A percentile compares a stretch with the other conserved stretches of the same genome.
phyloP scores from a whole-genome alignment of 73 alveolate species.

The Urostyla sp. region DNA sequence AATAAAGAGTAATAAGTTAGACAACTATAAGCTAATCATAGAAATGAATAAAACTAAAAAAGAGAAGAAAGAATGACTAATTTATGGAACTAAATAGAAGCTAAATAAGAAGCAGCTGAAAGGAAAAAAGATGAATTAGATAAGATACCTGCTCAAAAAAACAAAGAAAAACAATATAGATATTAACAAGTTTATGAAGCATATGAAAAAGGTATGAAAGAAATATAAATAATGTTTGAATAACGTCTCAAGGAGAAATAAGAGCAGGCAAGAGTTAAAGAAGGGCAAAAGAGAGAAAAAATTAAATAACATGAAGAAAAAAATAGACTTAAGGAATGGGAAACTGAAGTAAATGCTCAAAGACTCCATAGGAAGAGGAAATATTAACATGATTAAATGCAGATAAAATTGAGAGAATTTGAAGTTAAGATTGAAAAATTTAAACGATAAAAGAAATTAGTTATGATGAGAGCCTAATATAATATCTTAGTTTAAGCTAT shows the following conservation, averaged over 20 bases:
- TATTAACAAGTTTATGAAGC: conserved; percentile 14
- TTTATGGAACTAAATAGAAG: no score
- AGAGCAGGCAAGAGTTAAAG: not conserved
- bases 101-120: not conserved
- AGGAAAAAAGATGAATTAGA: not conserved
- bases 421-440: not conserved
- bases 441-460: not conserved
- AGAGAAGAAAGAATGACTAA: no score
- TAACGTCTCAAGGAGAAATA: conserved; percentile 4
- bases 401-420: not conserved
- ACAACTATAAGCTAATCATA: no score
- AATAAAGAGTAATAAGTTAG: no score
- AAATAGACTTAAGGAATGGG: conserved; percentile 33
- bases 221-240: conserved; percentile 7
- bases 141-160: not conserved
- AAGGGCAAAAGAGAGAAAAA: not conserved
- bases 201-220: conserved; percentile 18
- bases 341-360: not conserved
- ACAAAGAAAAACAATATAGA: not conserved
- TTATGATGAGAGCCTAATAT: not conserved
- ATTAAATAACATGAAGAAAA: not conserved
- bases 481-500: conserved; percentile 20
- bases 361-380: not conserved
- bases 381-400: not conserved
- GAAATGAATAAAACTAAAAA: no score